These are phyloP conservation scores for Trichosporon coremiiforme DNA, from an alignment of 1,284 basidiomycete genomes.

Conservation along the genomic window DNA sequence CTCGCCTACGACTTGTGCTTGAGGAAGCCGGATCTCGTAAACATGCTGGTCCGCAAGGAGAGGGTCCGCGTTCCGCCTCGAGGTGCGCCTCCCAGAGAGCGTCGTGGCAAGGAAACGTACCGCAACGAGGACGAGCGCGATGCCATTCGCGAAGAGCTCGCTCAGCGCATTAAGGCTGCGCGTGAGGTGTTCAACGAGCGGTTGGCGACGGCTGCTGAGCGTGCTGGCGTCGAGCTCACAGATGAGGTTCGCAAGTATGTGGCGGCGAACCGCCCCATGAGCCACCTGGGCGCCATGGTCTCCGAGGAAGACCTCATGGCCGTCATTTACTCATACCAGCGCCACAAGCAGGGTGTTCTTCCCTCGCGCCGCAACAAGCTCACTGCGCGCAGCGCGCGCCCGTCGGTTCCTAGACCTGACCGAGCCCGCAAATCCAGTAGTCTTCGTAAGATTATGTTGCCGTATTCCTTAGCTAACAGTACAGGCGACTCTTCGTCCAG, in stretches of 20 bases:
- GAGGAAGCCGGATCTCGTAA: neutral
- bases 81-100: neutral
- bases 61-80: neutral
- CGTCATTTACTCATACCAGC: conserved; percentile 30
- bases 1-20: conserved; percentile 1
- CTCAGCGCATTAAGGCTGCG: conserved; percentile 34
- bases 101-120: neutral
- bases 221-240: conserved; percentile 30
- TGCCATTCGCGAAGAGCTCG: conserved; percentile 37
- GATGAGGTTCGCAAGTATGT: conserved; percentile 37
- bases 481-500: neutral
- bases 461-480: neutral
- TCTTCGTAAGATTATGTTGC: neutral
- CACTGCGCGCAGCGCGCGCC: neutral
- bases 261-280: conserved; percentile 31
- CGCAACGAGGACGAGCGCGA: conserved; percentile 14
- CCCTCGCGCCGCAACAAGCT: conserved; percentile 15
- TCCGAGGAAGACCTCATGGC: conserved; percentile 28
- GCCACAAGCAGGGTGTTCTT: conserved; percentile 16
- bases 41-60: conserved; percentile 3
- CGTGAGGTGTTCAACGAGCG: conserved; percentile 39
- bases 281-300: conserved; percentile 27
- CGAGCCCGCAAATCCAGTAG: conserved; percentile 1
- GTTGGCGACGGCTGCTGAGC: conserved; percentile 34
- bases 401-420: neutral